Evolutionary conservation across 2,329 filamentous ascomycete genomes (phyloP).

Genomic region (Colletotrichum sojae): DNA sequence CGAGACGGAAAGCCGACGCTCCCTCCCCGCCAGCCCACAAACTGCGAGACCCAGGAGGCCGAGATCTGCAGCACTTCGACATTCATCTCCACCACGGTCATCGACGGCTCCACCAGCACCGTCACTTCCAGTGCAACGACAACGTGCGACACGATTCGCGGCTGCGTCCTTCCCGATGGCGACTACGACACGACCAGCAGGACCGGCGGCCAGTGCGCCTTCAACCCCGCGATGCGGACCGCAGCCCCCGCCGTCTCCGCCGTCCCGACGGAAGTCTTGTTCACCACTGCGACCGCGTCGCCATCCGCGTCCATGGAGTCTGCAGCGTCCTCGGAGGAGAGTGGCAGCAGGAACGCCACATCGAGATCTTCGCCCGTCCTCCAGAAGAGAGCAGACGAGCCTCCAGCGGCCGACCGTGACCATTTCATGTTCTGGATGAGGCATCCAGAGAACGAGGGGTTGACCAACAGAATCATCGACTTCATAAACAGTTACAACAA

Average conservation of each 20-base stretch:
- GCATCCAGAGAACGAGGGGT: background rate
- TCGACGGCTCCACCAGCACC: slow-evolving; percentile 1
- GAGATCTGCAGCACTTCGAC: slow-evolving; percentile 15
- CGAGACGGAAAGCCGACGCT: slow-evolving; percentile 5
- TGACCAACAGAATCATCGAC: no score
- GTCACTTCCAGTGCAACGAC: slow-evolving; percentile 1
- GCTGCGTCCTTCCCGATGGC: slow-evolving; percentile 4
- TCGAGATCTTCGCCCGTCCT: background rate
- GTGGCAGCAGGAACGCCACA: background rate
- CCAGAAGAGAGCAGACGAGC: background rate
- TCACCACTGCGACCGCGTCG: background rate
- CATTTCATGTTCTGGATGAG: background rate
- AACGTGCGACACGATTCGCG: slow-evolving; percentile 17
- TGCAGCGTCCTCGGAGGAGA: background rate
- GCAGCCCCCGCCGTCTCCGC: background rate
- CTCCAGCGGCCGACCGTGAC: background rate
- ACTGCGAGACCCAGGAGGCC: slow-evolving; percentile 12
- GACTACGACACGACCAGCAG: slow-evolving; percentile 14
- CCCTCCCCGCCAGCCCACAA: slow-evolving; percentile 3
- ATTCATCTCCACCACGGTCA: slow-evolving; percentile 7
- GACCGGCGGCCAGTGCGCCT: slow-evolving; percentile 2
- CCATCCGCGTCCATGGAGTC: background rate
- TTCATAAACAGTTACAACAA: no score
- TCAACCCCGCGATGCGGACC: slow-evolving; percentile 1
- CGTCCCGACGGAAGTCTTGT: background rate